Evolutionary conservation across 257 asterid genomes (phyloP).

Genomic region (Solanum pennellii): DNA sequence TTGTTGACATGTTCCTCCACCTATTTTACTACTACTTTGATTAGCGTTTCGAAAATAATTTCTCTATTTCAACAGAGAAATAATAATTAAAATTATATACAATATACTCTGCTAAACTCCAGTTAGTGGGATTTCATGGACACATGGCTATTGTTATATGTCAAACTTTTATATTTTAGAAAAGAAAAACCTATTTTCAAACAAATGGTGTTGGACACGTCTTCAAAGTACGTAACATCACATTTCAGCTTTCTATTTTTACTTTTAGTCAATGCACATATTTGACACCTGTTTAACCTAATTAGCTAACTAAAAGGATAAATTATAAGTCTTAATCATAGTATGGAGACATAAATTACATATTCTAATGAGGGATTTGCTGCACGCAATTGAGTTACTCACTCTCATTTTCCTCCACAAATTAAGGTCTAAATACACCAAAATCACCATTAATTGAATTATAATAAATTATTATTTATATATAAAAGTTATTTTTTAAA

Average conservation of each 20-base stretch:
- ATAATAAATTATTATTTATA: too few species aligned
- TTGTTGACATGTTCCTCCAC: too few species aligned
- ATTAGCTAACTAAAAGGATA: not conserved
- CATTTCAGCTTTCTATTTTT: not conserved
- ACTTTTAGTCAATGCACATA: not conserved
- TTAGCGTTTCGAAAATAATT: too few species aligned
- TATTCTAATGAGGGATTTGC: not conserved
- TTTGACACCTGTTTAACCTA: not conserved
- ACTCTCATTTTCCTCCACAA: not conserved
- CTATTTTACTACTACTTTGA: too few species aligned
- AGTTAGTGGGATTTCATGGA: too few species aligned
- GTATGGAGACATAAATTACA: not conserved
- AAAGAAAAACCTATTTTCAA: not conserved
- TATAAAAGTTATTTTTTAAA: too few species aligned
- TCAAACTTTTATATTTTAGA: too few species aligned
- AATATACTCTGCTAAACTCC: too few species aligned
- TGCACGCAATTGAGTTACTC: not conserved
- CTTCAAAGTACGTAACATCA: not conserved
- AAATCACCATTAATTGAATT: not conserved
- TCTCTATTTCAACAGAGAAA: too few species aligned
- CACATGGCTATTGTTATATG: too few species aligned
- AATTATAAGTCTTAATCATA: not conserved
- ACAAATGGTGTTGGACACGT: not conserved
- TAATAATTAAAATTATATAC: too few species aligned
- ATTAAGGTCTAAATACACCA: not conserved